phyloP scores from a whole-genome alignment of 352 stramenopile genomes.

The Pythium dissotocum region DNA sequence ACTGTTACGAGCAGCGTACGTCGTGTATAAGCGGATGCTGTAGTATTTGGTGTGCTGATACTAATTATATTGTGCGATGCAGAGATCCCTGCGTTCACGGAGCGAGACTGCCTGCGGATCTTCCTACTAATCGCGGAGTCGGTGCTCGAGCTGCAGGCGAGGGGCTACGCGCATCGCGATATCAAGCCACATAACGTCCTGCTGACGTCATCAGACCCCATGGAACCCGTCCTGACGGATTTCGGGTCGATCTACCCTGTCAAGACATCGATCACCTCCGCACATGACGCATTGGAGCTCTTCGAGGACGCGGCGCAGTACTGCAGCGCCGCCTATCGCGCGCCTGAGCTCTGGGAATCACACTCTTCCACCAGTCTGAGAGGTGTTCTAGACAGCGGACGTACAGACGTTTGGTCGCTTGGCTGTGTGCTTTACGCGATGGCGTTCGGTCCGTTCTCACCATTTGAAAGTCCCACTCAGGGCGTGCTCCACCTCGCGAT shows the following conservation, averaged over 20 bases:
- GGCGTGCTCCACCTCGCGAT: constrained; percentile 61
- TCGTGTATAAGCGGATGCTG: neutral
- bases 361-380: constrained; percentile 22
- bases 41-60: neutral
- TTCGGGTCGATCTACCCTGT: constrained; percentile 69
- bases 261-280: constrained; percentile 27
- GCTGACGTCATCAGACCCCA: constrained; percentile 37
- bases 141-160: constrained; percentile 52
- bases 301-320: constrained; percentile 81
- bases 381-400: constrained; percentile 46
- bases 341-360: constrained; percentile 90
- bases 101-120: constrained; percentile 49
- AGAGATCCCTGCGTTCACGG: constrained; percentile 41
- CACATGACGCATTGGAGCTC: constrained; percentile 51
- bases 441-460: constrained; percentile 88
- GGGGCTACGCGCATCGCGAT: constrained; percentile 72
- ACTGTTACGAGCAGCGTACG: constrained; percentile 30
- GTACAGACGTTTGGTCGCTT: constrained; percentile 90
- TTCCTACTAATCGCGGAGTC: constrained; percentile 57
- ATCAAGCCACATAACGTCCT: constrained; percentile 80
- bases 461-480: constrained; percentile 77
- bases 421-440: constrained; percentile 91
- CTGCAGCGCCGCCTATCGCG: constrained; percentile 89
- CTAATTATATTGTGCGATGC: neutral
- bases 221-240: constrained; percentile 70